Base-by-base conservation (phyloP, 176 grass and related monocot species). In the Melocanna baccifera region DNA sequence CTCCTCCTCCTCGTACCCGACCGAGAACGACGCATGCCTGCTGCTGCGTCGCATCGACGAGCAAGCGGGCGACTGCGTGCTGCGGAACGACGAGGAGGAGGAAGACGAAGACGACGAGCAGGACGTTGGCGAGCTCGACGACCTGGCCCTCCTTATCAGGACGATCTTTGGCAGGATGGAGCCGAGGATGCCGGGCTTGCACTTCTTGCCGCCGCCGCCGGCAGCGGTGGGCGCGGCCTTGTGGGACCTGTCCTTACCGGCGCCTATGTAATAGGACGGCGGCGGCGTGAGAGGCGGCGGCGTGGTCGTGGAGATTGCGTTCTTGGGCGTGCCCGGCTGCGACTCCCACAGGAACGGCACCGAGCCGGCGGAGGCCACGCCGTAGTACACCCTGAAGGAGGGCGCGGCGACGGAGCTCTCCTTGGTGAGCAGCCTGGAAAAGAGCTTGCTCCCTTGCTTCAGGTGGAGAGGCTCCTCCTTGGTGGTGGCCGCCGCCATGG, bases 311-410 rank as follows among this genome's bases (percentile, higher is more conserved):
- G 68, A 67, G 47, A 57, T 5, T 78, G 85, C 50, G 75, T 89
- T 81, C 82, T 97, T 97, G 66, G 94, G 94, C 13, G 87, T 97
- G 25, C 94, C 94, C n/a, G 94, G 94, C 86, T 91, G 91, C 23
- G 94, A 92, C 75, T 97, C 94, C 94, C 94, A 97, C 39, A 91
- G 12, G 87, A 97, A 97, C 3, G 91, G 94, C 56, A 97, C 91
- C 6, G 94, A 81, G 20, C 91, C 94, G 4, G 91, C 80, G 2
- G 91, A 87, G 12, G 91, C 85, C 50, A 88, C 89, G 73, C 94
- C 87, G 75, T 97, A 97, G 89, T 97, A 97, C 34, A 97, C 94
- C 45, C 89, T 72, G 77, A 92, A 92, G 1, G 94, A 97, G 72
- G 91, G 89, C 58, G 90, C 92, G 11, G 96, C 77, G 4, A 29